Conservation (phyloP, 352 stramenopile species). For the Pythium volutum region DNA sequence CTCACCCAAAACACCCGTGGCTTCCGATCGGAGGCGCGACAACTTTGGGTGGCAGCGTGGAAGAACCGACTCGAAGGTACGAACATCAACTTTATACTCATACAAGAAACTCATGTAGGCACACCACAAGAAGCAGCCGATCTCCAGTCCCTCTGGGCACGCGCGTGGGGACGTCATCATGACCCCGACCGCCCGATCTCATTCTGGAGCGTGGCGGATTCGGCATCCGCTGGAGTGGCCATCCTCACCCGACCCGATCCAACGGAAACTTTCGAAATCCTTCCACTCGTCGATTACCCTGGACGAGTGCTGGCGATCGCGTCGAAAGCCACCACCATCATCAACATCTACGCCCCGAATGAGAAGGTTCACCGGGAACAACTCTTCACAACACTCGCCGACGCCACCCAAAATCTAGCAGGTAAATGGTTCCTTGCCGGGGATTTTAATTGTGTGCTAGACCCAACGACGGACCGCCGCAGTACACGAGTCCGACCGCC, state of each 20-base stretch:
- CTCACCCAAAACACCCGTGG: conserved; percentile 4
- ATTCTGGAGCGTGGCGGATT: neutral
- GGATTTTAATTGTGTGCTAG: conserved; percentile 5
- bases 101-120: conserved; percentile 3
- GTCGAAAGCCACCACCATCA: neutral
- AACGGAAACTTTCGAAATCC: too few species aligned
- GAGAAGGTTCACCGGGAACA: neutral
- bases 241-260: neutral
- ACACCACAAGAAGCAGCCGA: neutral
- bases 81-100: neutral
- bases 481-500: too few species aligned
- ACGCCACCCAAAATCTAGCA: neutral
- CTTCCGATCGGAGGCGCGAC: neutral
- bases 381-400: neutral
- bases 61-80: neutral
- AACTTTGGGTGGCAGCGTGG: neutral
- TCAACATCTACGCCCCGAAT: conserved; percentile 6
- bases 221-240: neutral
- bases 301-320: neutral
- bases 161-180: neutral
- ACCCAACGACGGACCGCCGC: too few species aligned
- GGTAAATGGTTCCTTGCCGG: neutral
- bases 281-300: too few species aligned
- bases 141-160: neutral
- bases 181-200: neutral